Evolutionary conservation across 108 stramenopile species (phyloP), one percentile per base, ranked within the genome.

Genomic region (Pseudonitzschia delicatissima): DNA sequence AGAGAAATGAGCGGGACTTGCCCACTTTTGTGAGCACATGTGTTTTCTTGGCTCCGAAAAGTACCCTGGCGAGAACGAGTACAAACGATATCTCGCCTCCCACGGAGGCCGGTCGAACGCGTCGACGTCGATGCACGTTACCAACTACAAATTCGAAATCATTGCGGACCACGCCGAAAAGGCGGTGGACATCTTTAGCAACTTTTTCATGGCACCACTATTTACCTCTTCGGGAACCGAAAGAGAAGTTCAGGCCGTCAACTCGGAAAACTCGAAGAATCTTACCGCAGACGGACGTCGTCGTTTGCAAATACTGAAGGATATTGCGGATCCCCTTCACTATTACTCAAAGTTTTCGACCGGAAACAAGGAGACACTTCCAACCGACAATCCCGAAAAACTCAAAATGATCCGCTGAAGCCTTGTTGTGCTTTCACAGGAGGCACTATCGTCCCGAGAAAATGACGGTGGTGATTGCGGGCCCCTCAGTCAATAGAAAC

Each of bases 21-120:
- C 95, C 3, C 95, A 96, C 66, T 96, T 96, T 62, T 78, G 76
- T 55, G 95, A 96, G 66, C 95, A 96, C 79, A 92, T 93, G 91
- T 83, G 84, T 57, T 96, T 96, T 75, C 69, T 96, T 1, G 96
- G 96, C 2, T 82, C 83, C 20, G 71, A 88, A 60, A 74, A 79
- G 51, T 87, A 87, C 61, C 86, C 86, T 1, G 74, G 74, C 37
- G 91, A 92, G 64, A 92, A 92, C 57, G 85, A 85, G n/a, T 95
- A 89, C 81, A 90, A 91, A 62, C 66, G 66, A 42, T 91, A 67
- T 58, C 67, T 96, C 23, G 45, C 84, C 9, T 50, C 57, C 20
- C 90, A 90, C 37, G 92, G 96, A 8, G 96, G 96, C 8, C 78
- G 82, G 33, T 78, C 74, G 52, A 96, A 96, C 76, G 96, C 96